A percentile compares a stretch with the other conserved stretches of the same genome.
phyloP scores from a whole-genome alignment of 768 basidiomycete species.

The Tricholoma furcatifolium region DNA sequence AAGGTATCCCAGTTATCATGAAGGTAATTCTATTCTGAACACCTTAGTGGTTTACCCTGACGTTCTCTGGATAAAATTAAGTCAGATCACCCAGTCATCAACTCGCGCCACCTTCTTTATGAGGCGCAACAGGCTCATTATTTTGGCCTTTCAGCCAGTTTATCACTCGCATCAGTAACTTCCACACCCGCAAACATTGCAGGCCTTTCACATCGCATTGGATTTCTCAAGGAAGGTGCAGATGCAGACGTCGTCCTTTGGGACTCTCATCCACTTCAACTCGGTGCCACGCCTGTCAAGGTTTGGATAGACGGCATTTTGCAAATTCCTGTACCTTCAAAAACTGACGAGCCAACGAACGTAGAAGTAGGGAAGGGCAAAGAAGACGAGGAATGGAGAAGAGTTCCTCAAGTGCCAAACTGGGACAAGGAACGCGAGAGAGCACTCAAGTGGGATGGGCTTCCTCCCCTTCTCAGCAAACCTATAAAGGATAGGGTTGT shows the following conservation, averaged over 20 bases:
- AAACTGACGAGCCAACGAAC: slow-evolving; percentile 34
- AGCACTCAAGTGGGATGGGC: slow-evolving; percentile 63
- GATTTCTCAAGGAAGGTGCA: slow-evolving; percentile 55
- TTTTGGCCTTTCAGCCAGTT: slow-evolving; percentile 56
- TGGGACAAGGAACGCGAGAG: slow-evolving; percentile 64
- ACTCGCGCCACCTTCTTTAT: slow-evolving; percentile 66
- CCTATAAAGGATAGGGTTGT: slow-evolving; percentile 36
- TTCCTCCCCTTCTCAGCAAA: slow-evolving; percentile 57
- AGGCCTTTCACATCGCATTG: slow-evolving; percentile 78
- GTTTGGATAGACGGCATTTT: slow-evolving; percentile 86
- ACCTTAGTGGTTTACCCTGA: background rate
- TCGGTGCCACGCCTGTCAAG: slow-evolving; percentile 72
- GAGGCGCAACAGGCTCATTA: slow-evolving; percentile 74
- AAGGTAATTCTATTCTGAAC: slow-evolving; percentile 45
- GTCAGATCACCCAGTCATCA: slow-evolving; percentile 59
- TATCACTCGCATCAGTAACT: slow-evolving; percentile 67
- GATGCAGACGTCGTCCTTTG: slow-evolving; percentile 73
- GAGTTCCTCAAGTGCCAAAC: slow-evolving; percentile 53
- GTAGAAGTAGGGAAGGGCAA: slow-evolving; percentile 45
- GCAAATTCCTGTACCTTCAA: slow-evolving; percentile 55
- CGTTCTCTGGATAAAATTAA: slow-evolving; percentile 19
- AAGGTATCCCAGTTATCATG: slow-evolving; percentile 72
- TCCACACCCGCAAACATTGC: slow-evolving; percentile 61
- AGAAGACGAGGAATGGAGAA: slow-evolving; percentile 41
- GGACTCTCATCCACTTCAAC: slow-evolving; percentile 72